phyloP scores from a whole-genome alignment of 306 rosid genomes.

The Glycine tomentella region DNA sequence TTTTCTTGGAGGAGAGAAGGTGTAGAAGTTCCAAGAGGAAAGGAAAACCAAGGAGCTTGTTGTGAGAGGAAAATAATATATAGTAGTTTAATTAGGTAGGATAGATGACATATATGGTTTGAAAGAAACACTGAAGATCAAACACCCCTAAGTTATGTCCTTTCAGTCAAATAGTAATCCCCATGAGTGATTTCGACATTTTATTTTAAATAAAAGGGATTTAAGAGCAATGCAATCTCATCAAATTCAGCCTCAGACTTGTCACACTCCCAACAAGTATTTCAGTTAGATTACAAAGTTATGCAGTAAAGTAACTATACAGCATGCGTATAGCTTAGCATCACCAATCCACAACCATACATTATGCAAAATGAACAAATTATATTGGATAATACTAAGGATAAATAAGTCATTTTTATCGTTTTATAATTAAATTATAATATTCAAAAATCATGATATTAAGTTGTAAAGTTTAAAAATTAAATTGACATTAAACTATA shows the following conservation, averaged over 20 bases:
- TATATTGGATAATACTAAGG: too few relatives aligned
- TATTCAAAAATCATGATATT: too few relatives aligned
- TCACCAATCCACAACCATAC: too few relatives aligned
- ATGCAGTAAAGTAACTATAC: conserved; percentile 15
- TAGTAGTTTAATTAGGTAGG: conserved; percentile 57
- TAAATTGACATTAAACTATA: too few relatives aligned
- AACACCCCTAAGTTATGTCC: conserved; percentile 66
- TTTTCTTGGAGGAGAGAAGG: conserved; percentile 64
- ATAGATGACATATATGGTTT: conserved; percentile 52
- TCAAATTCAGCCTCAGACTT: conserved; percentile 49
- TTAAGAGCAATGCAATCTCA: conserved; percentile 57
- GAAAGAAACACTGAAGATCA: conserved; percentile 71
- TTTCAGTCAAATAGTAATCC: conserved; percentile 79
- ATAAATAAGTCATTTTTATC: too few relatives aligned
- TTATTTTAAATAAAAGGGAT: conserved; percentile 56
- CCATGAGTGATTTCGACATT: conserved; percentile 72
- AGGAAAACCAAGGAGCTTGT: conserved; percentile 61
- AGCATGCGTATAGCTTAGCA: background rate
- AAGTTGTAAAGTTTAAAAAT: too few relatives aligned
- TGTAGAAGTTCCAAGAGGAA: conserved; percentile 57
- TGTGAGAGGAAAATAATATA: conserved; percentile 54
- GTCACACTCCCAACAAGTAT: conserved; percentile 33
- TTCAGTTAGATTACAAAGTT: conserved; percentile 21
- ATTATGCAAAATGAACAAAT: background rate
- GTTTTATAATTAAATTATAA: too few relatives aligned